Conservation (phyloP, 2,329 filamentous ascomycete species). For the Boeremia lycopersici region DNA sequence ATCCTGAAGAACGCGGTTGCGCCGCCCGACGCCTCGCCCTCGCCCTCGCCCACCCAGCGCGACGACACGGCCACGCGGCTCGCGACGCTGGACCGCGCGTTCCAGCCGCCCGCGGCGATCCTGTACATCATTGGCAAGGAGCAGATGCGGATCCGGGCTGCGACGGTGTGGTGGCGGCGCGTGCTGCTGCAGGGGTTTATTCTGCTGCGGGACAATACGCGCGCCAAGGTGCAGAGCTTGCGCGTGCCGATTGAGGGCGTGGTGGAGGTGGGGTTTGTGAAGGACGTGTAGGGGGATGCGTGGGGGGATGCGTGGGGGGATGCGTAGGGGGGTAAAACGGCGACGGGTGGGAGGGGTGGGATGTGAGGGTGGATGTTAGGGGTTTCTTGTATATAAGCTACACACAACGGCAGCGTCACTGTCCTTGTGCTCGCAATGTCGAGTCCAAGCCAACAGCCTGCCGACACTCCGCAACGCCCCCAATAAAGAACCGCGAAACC, state of each 20-base stretch:
- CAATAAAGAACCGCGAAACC: too few species aligned
- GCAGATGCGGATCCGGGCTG: conserved; percentile 48
- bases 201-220: conserved; percentile 69
- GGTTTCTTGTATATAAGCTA: too few species aligned
- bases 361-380: too few species aligned
- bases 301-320: not conserved
- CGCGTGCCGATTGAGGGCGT: conserved; percentile 64
- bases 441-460: too few species aligned
- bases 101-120: conserved; percentile 49
- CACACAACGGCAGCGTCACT: too few species aligned
- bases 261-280: conserved; percentile 73
- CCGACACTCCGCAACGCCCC: too few species aligned
- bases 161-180: conserved; percentile 26
- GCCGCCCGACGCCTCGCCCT: too few species aligned
- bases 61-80: conserved; percentile 33
- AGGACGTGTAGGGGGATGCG: conserved; percentile 62
- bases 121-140: conserved; percentile 64
- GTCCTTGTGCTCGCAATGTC: too few species aligned
- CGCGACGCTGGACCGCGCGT: conserved; percentile 51
- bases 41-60: not conserved
- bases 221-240: conserved; percentile 70
- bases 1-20: conserved; percentile 12
- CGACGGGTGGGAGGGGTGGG: too few species aligned
- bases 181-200: conserved; percentile 62
- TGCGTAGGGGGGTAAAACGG: too few species aligned